phyloP scores from a whole-genome alignment of 2,329 filamentous ascomycete species.

The Fusarium tanahbumbuense region DNA sequence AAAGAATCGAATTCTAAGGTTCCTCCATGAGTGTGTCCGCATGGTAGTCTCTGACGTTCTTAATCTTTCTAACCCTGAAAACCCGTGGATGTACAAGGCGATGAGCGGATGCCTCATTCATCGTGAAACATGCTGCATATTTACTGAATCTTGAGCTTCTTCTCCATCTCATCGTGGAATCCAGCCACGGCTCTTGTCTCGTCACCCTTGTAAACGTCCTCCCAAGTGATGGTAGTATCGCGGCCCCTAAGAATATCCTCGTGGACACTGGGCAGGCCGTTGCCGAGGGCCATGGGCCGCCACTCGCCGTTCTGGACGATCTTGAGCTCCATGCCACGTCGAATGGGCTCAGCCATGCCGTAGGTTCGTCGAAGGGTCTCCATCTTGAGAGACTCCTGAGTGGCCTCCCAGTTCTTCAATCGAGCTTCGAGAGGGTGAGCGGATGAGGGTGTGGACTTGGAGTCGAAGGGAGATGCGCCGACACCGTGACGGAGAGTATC shows the following conservation, averaged over 20 bases:
- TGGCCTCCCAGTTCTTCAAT: conserved; percentile 88
- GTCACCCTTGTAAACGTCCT: conserved; percentile 89
- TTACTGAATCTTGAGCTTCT: conserved; percentile 79
- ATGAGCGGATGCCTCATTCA: conserved; percentile 4
- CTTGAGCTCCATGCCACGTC: conserved; percentile 94
- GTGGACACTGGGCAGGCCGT: conserved; percentile 74
- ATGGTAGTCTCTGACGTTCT: conserved; percentile 2
- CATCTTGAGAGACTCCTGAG: conserved; percentile 90
- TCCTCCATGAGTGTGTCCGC: neutral
- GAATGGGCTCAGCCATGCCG: conserved; percentile 91
- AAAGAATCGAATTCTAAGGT: conserved; percentile 2
- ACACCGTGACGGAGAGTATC: conserved; percentile 91
- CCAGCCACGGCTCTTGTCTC: conserved; percentile 76
- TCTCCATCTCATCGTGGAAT: conserved; percentile 95
- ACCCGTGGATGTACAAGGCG: conserved; percentile 29
- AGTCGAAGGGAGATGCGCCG: conserved; percentile 68
- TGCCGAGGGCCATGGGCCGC: conserved; percentile 76
- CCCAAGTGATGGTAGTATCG: conserved; percentile 86
- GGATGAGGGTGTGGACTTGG: conserved; percentile 62
- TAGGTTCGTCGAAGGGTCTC: conserved; percentile 86
- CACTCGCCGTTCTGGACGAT: conserved; percentile 84
- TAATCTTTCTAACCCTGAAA: conserved; percentile 36
- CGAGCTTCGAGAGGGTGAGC: conserved; percentile 92
- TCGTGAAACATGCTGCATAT: conserved; percentile 3
- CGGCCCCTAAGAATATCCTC: conserved; percentile 87